phyloP scores from a whole-genome alignment of 2,329 filamentous ascomycete species.

The Aspergillus viridinutans region DNA sequence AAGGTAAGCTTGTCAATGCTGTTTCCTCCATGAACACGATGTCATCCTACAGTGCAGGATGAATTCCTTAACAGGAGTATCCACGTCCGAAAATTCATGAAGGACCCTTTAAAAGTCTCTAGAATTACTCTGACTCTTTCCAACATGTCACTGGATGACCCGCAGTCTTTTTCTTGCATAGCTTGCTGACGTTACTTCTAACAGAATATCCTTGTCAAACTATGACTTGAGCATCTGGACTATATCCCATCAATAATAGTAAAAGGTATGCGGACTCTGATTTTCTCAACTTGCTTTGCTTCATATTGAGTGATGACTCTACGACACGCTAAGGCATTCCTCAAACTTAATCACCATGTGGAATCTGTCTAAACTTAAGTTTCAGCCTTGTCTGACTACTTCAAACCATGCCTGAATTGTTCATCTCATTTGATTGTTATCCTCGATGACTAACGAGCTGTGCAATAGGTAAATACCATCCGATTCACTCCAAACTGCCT shows the following conservation, averaged over 20 bases:
- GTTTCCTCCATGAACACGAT: neutral
- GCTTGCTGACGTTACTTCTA: slow-evolving; percentile 4
- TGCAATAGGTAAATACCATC: slow-evolving; percentile 31
- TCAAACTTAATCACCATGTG: slow-evolving; percentile 63
- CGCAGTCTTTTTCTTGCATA: slow-evolving; percentile 5
- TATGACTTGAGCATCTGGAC: neutral
- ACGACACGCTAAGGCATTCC: slow-evolving; percentile 65
- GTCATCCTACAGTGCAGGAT: slow-evolving; percentile 22
- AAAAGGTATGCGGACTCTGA: slow-evolving; percentile 42
- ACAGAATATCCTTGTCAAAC: neutral
- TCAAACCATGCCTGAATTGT: slow-evolving; percentile 12
- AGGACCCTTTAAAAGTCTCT: slow-evolving; percentile 47
- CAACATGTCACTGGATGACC: slow-evolving; percentile 1
- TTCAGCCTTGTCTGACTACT: slow-evolving; percentile 65
- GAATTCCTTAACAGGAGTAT: slow-evolving; percentile 51
- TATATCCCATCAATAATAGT: slow-evolving; percentile 4
- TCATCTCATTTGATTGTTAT: slow-evolving; percentile 14
- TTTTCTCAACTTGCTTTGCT: slow-evolving; percentile 7
- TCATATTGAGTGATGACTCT: slow-evolving; percentile 54
- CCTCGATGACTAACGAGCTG: slow-evolving; percentile 27
- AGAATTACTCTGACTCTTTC: slow-evolving; percentile 53
- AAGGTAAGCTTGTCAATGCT: neutral
- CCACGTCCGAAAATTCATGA: slow-evolving; percentile 56
- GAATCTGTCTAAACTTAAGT: slow-evolving; percentile 60
- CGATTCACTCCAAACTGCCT: slow-evolving; percentile 15